phyloP scores from a whole-genome alignment of 768 basidiomycete species.

The Roridomyces roridus region DNA sequence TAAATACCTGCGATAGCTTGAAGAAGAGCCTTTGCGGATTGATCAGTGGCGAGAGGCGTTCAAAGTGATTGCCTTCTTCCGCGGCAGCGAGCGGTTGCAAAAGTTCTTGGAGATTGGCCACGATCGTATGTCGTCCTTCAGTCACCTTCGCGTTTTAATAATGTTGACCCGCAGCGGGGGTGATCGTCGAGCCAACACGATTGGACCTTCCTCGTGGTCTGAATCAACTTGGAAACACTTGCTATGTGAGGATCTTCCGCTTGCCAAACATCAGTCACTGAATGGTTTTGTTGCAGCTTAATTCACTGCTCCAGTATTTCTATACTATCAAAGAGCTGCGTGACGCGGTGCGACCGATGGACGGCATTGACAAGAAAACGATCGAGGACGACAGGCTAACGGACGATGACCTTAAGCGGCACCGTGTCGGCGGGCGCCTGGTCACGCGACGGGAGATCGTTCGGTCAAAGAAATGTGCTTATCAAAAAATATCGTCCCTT shows the following conservation, averaged over 20 bases:
- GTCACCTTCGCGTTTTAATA: not conserved
- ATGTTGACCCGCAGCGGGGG: slow-evolving; percentile 60
- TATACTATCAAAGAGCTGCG: slow-evolving; percentile 94
- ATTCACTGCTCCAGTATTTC: slow-evolving; percentile 90
- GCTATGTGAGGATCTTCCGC: slow-evolving; percentile 48
- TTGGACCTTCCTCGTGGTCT: slow-evolving; percentile 83
- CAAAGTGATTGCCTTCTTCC: slow-evolving; percentile 72
- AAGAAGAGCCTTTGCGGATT: slow-evolving; percentile 67
- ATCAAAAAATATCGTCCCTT: not conserved
- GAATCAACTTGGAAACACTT: slow-evolving; percentile 89
- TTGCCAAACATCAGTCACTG: too few species aligned
- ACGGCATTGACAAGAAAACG: slow-evolving; percentile 57
- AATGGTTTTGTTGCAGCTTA: slow-evolving; percentile 55
- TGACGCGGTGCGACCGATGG: slow-evolving; percentile 70
- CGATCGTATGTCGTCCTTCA: slow-evolving; percentile 66
- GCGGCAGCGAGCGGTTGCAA: slow-evolving; percentile 75
- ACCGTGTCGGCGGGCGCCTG: slow-evolving; percentile 86
- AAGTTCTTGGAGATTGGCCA: slow-evolving; percentile 68
- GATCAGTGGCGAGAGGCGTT: slow-evolving; percentile 80
- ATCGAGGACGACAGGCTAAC: slow-evolving; percentile 74
- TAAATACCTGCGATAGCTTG: slow-evolving; percentile 52
- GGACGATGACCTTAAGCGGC: slow-evolving; percentile 81
- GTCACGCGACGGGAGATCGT: slow-evolving; percentile 83
- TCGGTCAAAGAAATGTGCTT: slow-evolving; percentile 84
- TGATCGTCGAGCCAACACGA: slow-evolving; percentile 54